Base-by-base conservation (phyloP, 2,329 filamentous ascomycete genomes). In the Venturia effusa region DNA sequence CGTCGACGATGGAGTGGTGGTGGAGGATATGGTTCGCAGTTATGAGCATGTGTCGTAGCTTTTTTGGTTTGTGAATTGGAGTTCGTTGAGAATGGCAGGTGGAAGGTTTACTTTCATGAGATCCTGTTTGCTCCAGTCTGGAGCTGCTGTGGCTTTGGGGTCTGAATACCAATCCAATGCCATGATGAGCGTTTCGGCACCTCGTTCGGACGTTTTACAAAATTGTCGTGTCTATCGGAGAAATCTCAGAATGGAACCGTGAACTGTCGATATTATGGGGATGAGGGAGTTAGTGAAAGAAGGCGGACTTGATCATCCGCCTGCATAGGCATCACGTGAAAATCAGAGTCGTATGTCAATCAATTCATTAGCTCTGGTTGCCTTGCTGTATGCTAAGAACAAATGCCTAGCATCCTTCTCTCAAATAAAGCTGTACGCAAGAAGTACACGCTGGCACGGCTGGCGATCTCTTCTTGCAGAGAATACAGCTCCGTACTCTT, bases 71-170 rank as follows among this genome's bases (percentile, higher is more conserved):
- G 43, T 62, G 32, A 51, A 24, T 19, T 34, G 39, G 15, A 2
- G 10, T 8, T 11, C 5, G 8, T 41, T 3, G n/a, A 32, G 24
- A 1, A 19, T 0, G 15, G 24, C 6, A 34, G 17, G 4, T 3
- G 2, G 13, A 34, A 3, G 17, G 8, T 1, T 27, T 57, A 63
- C 61, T 17, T 24, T 22, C 43, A 40, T 57, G 65, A 79, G 67
- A 66, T 78, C 75, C 55, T 72, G 70, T 1, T 63, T 65, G 59
- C 61, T 41, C 61, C 61, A 63, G 11, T 55, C 61, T 10, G 30
- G 24, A 8, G 34, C 34, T n/a, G 51, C 34, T 19, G 40, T 39
- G 7, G 61, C 61, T n/a, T 63, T 63, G 22, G 61, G 61, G 37
- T 63, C 61, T 5, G 61, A 63, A 27, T 63, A 63, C 40, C 41